These are phyloP conservation scores for Paramecium sexaurelia DNA, from an alignment of 73 alveolate species.

Conservation along the genomic window DNA sequence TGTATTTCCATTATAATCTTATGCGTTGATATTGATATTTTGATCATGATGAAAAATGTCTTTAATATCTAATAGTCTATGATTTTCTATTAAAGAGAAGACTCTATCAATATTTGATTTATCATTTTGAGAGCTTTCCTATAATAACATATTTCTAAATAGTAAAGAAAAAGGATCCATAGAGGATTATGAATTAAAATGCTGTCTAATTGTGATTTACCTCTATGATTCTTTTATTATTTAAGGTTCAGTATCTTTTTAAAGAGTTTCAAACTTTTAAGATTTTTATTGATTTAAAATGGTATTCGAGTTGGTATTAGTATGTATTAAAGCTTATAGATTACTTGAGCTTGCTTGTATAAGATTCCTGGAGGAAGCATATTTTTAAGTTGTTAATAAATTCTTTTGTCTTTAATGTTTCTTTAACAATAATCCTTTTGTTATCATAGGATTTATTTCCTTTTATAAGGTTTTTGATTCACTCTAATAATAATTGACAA, in stretches of 20 bases:
- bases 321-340: background rate
- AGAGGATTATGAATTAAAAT: background rate
- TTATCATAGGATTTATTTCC: background rate
- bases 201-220: background rate
- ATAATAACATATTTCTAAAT: slow-evolving; percentile 17
- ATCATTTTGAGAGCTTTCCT: background rate
- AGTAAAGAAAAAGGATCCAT: background rate
- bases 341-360: background rate
- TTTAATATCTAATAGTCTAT: background rate
- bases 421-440: background rate
- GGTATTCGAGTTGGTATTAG: background rate
- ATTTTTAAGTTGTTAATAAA: background rate
- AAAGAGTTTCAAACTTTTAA: background rate
- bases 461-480: background rate
- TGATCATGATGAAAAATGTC: background rate
- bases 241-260: background rate
- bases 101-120: slow-evolving; percentile 18
- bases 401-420: background rate
- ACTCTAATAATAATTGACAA: background rate
- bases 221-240: background rate
- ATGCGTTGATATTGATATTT: background rate
- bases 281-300: background rate
- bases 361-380: background rate
- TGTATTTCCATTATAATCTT: slow-evolving; percentile 2
- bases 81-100: background rate